Evolutionary conservation across 257 asterid species (phyloP), one percentile per base, ranked within the genome.

Genomic region (Hygrophila difformis): DNA sequence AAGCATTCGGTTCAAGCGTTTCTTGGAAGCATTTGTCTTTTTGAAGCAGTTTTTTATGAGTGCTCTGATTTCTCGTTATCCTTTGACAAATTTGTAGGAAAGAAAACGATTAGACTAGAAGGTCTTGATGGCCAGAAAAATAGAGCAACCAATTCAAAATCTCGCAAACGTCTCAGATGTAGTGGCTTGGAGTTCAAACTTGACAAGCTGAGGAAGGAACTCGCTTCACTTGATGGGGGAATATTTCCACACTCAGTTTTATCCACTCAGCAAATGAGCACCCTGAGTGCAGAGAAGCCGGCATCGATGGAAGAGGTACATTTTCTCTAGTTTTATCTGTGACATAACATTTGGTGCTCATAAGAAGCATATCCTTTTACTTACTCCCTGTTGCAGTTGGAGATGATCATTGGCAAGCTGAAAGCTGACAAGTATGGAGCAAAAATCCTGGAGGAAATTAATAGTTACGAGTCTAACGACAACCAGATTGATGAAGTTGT

Each of bases 211-310:
- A 84, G 96, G 35, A 89, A 77, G 62, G 93, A 82, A 57, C 78
- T 84, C 39, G 87, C 94, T 41, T 71, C 75, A 8, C 60, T 56
- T 33, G 82, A 85, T 39, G 97, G 95, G n/a, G 79, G 85, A 39
- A 71, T 85, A 77, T 85, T 89, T 60, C 96, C 97, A 47, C 93
- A 85, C 60, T 82, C 94, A 4, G 82, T 89, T 16, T 59, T 89
- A 56, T 85, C 98, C 55, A 75, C 96, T 12, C 94, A 82, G 59
- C 98, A 82, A 63, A 77, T 89, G 21, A 64, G 66, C 70, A 33
- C 42, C 54, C 55, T 85, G 56, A 71, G 84, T 51, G 51, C 61
- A 50, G 57, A 71, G 62, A 74, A 62, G 67, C 96, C 94, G 39
- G 68, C 58, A 49, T 73, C 93, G 18, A 63, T 64, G 47, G 79